phyloP scores from a whole-genome alignment of 768 basidiomycete species.

The Termitomyces sp. region DNA sequence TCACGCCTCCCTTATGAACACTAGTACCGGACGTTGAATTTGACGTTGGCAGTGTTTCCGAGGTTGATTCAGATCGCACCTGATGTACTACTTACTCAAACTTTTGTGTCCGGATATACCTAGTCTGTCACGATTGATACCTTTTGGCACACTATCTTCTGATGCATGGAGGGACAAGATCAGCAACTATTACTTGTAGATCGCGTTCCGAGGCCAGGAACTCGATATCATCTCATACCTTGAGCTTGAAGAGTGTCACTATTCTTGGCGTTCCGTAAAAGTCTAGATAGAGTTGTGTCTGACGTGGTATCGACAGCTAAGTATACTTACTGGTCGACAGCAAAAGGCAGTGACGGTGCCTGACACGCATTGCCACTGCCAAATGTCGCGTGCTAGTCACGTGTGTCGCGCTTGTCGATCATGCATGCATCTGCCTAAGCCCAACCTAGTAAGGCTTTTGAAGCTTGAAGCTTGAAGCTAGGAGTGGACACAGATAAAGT shows the following conservation, averaged over 20 bases:
- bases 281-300: not conserved
- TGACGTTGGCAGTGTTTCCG: not conserved
- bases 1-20: not conserved
- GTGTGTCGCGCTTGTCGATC: not conserved
- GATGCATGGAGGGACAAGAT: not conserved
- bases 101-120: not conserved
- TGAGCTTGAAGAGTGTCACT: not conserved
- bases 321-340: no score
- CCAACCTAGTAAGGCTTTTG: no score
- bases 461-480: no score
- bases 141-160: not conserved
- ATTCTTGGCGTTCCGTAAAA: not conserved
- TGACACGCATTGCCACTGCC: not conserved
- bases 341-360: not conserved
- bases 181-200: not conserved
- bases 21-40: not conserved
- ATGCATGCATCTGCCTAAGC: not conserved
- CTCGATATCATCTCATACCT: not conserved
- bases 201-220: not conserved
- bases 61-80: not conserved
- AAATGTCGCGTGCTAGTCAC: not conserved
- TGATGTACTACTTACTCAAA: no score
- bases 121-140: not conserved
- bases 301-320: not conserved
- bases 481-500: no score